Evolutionary conservation across 768 basidiomycete species (phyloP).

Genomic region (Cystobasidium ongulense): DNA sequence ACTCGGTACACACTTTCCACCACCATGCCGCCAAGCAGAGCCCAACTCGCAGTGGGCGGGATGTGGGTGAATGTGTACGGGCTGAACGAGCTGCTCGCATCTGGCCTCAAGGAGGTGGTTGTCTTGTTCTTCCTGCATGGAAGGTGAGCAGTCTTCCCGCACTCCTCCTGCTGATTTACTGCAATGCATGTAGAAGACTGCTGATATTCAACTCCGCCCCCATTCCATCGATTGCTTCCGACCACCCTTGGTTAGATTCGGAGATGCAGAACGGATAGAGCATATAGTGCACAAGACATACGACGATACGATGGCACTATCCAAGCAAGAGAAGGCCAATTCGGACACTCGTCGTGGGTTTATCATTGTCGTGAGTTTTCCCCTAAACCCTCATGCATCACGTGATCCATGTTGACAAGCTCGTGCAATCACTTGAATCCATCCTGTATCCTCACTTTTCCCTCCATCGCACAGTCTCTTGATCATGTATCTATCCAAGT

Average conservation of each 20-base stretch:
- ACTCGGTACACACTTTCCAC: not conserved
- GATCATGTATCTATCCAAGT: conserved; percentile 10
- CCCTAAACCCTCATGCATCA: not conserved
- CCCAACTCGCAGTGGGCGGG: conserved; percentile 1
- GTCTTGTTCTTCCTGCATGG: conserved; percentile 24
- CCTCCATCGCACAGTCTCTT: not conserved
- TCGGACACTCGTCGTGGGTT: not conserved
- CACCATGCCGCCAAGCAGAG: conserved; percentile 13
- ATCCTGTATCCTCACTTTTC: not conserved
- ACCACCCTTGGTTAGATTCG: not conserved
- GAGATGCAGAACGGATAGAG: conserved; percentile 24
- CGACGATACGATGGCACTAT: not conserved
- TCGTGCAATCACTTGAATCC: not conserved
- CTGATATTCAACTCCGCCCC: no score
- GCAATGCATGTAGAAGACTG: not conserved
- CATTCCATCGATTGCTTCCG: not conserved
- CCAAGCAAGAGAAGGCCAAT: not conserved
- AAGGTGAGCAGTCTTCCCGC: not conserved
- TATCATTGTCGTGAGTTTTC: conserved; percentile 20
- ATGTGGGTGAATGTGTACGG: conserved; percentile 23
- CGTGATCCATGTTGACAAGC: not conserved
- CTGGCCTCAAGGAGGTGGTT: not conserved
- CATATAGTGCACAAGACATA: conserved; percentile 23
- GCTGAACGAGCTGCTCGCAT: conserved; percentile 12
- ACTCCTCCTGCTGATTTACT: not conserved